phyloP scores from a whole-genome alignment of 257 asterid genomes.

The Nicotiana attenuata region DNA sequence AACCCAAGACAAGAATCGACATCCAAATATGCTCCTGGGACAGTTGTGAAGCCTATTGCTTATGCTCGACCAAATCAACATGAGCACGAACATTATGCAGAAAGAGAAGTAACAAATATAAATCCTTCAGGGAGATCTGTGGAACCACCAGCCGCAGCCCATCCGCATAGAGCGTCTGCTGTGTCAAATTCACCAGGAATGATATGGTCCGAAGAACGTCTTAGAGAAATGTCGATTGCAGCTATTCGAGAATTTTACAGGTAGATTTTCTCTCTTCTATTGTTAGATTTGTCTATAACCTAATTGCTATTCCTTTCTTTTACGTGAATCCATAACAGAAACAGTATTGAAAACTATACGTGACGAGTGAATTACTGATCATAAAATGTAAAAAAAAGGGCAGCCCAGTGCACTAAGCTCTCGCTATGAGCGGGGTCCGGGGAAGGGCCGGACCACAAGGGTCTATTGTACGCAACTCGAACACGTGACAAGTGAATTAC shows the following conservation, averaged over 20 bases:
- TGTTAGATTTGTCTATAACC: background rate
- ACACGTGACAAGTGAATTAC: background rate
- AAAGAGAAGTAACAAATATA: slow-evolving; percentile 12
- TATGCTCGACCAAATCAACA: slow-evolving; percentile 10
- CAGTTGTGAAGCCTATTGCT: background rate
- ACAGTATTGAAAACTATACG: background rate
- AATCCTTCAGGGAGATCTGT: slow-evolving; percentile 9
- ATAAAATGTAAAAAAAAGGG: background rate
- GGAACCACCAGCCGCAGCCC: slow-evolving; percentile 2
- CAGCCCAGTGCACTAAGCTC: no score
- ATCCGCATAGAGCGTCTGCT: background rate
- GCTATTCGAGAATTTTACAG: slow-evolving; percentile 20
- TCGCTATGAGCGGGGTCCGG: no score
- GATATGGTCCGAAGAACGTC: slow-evolving; percentile 14
- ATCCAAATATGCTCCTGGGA: slow-evolving; percentile 8
- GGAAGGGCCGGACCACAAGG: no score
- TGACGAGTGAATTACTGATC: background rate
- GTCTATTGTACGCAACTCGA: no score
- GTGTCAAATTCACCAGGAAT: slow-evolving; percentile 2
- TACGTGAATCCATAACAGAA: background rate
- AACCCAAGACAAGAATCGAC: slow-evolving; percentile 7
- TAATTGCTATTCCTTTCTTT: background rate
- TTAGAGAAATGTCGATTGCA: slow-evolving; percentile 13
- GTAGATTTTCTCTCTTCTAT: background rate
- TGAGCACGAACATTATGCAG: background rate